Evolutionary conservation across 371 early-diverging fungal genomes (phyloP).

Genomic region (Mucor plumbeus): DNA sequence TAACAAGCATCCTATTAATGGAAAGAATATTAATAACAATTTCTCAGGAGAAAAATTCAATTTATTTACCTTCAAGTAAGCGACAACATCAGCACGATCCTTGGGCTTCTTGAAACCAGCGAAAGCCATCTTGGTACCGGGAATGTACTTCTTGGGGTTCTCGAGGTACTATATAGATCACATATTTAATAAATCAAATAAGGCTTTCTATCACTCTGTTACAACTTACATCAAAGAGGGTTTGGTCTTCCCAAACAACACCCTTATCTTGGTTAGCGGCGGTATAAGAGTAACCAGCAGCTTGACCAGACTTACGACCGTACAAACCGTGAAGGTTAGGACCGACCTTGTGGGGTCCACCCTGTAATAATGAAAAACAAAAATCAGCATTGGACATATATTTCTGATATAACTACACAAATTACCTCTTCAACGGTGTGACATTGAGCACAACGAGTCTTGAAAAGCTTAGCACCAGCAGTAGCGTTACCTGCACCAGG

Average conservation of each 20-base stretch:
- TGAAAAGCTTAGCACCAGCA: slow-evolving; percentile 97
- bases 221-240: slow-evolving; percentile 67
- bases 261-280: slow-evolving; percentile 92
- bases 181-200: not conserved
- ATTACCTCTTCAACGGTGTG: slow-evolving; percentile 91
- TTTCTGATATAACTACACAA: not conserved
- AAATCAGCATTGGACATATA: not conserved
- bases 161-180: slow-evolving; percentile 67
- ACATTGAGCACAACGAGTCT: slow-evolving; percentile 98
- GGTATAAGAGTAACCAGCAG: slow-evolving; percentile 91
- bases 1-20: slow-evolving; percentile 19
- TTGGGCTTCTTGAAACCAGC: slow-evolving; percentile 98
- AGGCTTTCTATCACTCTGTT: not conserved
- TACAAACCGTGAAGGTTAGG: slow-evolving; percentile 96
- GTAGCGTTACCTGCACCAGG: slow-evolving; percentile 51
- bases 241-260: slow-evolving; percentile 87
- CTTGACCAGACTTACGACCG: slow-evolving; percentile 88
- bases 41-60: not conserved
- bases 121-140: slow-evolving; percentile 98
- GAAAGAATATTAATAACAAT: not conserved
- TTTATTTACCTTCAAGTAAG: slow-evolving; percentile 80
- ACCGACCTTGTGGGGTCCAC: slow-evolving; percentile 93
- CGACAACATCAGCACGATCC: slow-evolving; percentile 88
- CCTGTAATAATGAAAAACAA: slow-evolving; percentile 44
- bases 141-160: slow-evolving; percentile 98